phyloP scores from a whole-genome alignment of 2,329 filamentous ascomycete species.

The Achaetomium macrosporum region DNA sequence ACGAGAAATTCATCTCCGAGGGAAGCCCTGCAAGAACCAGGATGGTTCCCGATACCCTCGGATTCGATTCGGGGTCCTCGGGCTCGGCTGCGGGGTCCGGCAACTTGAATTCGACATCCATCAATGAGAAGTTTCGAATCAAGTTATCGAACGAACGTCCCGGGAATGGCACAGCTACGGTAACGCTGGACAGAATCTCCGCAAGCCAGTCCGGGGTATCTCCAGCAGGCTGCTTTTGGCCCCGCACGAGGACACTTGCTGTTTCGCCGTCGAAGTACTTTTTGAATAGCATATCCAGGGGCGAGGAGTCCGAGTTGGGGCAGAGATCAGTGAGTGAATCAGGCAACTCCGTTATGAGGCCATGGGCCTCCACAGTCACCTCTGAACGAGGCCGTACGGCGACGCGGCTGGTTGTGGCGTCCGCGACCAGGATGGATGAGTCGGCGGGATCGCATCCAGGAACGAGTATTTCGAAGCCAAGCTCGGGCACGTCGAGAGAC shows the following conservation, averaged over 20 bases:
- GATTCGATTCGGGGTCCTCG: slow-evolving; percentile 63
- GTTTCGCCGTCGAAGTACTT: slow-evolving; percentile 76
- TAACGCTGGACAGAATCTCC: slow-evolving; percentile 73
- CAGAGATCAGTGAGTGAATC: slow-evolving; percentile 66
- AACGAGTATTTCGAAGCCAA: slow-evolving; percentile 80
- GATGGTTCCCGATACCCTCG: slow-evolving; percentile 77
- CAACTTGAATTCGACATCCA: slow-evolving; percentile 78
- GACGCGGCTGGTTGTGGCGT: slow-evolving; percentile 63
- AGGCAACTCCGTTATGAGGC: slow-evolving; percentile 67
- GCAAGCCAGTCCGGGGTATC: slow-evolving; percentile 77
- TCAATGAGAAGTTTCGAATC: slow-evolving; percentile 81
- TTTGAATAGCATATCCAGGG: slow-evolving; percentile 74
- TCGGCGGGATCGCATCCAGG: slow-evolving; percentile 70
- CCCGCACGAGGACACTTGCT: slow-evolving; percentile 76
- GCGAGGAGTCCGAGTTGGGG: slow-evolving; percentile 71
- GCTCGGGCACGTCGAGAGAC: slow-evolving; percentile 66
- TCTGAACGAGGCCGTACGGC: slow-evolving; percentile 62
- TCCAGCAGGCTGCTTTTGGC: slow-evolving; percentile 59
- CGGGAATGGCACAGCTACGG: slow-evolving; percentile 77
- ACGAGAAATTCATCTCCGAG: slow-evolving; percentile 76
- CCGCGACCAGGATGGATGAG: slow-evolving; percentile 70
- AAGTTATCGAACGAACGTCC: slow-evolving; percentile 75
- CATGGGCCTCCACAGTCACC: slow-evolving; percentile 64
- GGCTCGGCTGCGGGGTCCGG: slow-evolving; percentile 76
- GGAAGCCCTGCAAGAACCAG: slow-evolving; percentile 74